These are phyloP conservation scores for Sordariomycetes sp. DNA, from an alignment of 2,329 filamentous ascomycete genomes.

Conservation along the genomic window DNA sequence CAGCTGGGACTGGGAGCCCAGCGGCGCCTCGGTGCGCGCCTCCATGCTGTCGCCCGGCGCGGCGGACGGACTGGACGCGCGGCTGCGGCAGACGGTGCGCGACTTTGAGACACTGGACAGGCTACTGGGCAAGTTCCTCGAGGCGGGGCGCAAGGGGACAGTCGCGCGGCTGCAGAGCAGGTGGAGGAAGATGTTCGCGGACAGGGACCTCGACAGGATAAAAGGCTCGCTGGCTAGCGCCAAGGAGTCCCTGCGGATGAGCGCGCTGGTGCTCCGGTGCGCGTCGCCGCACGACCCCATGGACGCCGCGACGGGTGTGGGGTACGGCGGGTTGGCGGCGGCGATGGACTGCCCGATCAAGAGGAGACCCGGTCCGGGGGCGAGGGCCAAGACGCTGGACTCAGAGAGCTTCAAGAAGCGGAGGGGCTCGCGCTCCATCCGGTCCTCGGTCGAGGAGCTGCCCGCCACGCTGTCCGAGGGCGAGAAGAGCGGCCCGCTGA, in stretches of 20 bases:
- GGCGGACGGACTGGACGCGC: slow-evolving; percentile 51
- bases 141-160: slow-evolving; percentile 50
- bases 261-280: slow-evolving; percentile 55
- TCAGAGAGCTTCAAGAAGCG: neutral
- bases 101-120: slow-evolving; percentile 56
- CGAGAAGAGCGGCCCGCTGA: neutral
- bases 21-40: neutral
- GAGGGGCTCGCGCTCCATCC: neutral
- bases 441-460: neutral
- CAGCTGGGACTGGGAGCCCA: neutral
- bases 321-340: slow-evolving; percentile 56
- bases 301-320: slow-evolving; percentile 51
- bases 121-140: slow-evolving; percentile 49
- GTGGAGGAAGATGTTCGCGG: slow-evolving; percentile 52
- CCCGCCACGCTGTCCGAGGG: neutral
- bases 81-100: slow-evolving; percentile 47
- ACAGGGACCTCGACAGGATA: slow-evolving; percentile 52
- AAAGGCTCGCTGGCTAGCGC: slow-evolving; percentile 44
- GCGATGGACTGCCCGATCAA: slow-evolving; percentile 36
- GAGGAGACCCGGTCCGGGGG: neutral
- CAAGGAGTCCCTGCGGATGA: slow-evolving; percentile 52
- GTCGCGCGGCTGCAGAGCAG: slow-evolving; percentile 50
- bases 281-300: slow-evolving; percentile 46
- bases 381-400: neutral
- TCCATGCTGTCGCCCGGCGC: slow-evolving; percentile 45